Percentiles rank a stretch among this genome's conserved stretches.
Conservation (phyloP, 2,329 filamentous ascomycete species). For the Juglanconis juglandina region DNA sequence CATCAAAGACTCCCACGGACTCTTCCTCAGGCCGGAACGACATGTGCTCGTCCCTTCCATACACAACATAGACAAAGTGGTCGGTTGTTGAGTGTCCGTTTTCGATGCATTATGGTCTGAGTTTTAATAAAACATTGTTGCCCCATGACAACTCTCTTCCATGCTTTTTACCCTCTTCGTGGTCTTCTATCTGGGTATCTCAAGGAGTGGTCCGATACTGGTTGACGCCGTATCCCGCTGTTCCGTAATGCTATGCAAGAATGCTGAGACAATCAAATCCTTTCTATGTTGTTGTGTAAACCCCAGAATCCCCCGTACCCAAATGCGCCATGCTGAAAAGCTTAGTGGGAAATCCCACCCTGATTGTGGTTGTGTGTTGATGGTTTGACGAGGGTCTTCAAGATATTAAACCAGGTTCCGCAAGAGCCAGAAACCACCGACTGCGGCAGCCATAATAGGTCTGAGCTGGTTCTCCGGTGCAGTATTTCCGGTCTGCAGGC, state of each 20-base stretch:
- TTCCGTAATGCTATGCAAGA: constrained; percentile 16
- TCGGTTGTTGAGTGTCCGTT: neutral
- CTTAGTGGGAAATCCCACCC: neutral
- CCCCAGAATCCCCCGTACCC: neutral
- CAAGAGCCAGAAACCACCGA: constrained; percentile 16
- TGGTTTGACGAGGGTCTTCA: too few relatives aligned
- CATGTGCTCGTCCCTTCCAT: neutral
- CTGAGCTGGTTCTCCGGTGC: neutral
- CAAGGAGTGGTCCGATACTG: constrained; percentile 20
- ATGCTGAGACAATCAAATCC: neutral
- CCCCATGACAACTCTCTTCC: neutral
- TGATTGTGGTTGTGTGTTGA: neutral
- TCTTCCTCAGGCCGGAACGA: constrained; percentile 10
- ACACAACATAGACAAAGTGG: neutral
- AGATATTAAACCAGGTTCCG: neutral
- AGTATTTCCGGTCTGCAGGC: constrained; percentile 30
- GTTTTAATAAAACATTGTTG: neutral
- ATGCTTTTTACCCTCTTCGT: neutral
- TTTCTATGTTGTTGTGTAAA: neutral
- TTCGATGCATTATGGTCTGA: neutral
- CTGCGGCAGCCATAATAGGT: neutral
- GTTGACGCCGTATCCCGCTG: constrained; percentile 19
- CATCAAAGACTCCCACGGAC: neutral
- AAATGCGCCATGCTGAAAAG: neutral
- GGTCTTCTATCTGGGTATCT: constrained; percentile 8